Conservation (phyloP, 805 yeast species). For the Grigorovia jiainica region DNA sequence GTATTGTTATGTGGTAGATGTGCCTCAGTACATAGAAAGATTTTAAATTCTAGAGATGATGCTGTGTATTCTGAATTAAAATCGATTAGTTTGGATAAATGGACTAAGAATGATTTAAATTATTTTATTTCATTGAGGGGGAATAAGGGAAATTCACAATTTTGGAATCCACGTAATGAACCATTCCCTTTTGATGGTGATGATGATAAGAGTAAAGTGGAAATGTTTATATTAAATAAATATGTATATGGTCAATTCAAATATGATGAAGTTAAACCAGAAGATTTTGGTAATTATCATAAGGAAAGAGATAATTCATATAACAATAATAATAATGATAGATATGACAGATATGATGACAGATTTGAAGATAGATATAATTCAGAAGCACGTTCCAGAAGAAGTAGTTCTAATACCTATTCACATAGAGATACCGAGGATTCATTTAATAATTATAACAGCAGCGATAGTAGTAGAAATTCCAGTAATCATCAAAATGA, state of each 20-base stretch:
- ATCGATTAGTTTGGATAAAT: constrained; percentile 62
- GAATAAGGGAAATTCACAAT: constrained; percentile 46
- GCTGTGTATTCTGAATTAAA: constrained; percentile 53
- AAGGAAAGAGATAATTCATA: constrained; percentile 3
- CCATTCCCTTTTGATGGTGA: constrained; percentile 74
- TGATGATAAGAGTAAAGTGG: constrained; percentile 47
- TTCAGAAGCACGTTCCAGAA: neutral
- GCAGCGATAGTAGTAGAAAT: neutral
- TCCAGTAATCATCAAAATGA: neutral
- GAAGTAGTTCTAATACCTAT: constrained; percentile 28
- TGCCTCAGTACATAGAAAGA: constrained; percentile 63
- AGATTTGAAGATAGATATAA: constrained; percentile 5
- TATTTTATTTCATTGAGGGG: constrained; percentile 38
- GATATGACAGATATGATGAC: too few relatives aligned
- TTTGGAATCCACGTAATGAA: constrained; percentile 60
- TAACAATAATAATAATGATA: constrained; percentile 4
- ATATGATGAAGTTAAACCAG: constrained; percentile 21
- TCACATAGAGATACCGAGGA: constrained; percentile 18
- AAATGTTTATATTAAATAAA: constrained; percentile 54
- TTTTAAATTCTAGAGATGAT: constrained; percentile 37
- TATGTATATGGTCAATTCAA: constrained; percentile 54
- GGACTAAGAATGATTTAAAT: constrained; percentile 52
- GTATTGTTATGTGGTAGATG: constrained; percentile 76
- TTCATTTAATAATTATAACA: constrained; percentile 7
- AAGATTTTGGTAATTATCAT: constrained; percentile 18